Conservation (phyloP, 139 green algal species). For the Chlamydomonas eustigma region DNA sequence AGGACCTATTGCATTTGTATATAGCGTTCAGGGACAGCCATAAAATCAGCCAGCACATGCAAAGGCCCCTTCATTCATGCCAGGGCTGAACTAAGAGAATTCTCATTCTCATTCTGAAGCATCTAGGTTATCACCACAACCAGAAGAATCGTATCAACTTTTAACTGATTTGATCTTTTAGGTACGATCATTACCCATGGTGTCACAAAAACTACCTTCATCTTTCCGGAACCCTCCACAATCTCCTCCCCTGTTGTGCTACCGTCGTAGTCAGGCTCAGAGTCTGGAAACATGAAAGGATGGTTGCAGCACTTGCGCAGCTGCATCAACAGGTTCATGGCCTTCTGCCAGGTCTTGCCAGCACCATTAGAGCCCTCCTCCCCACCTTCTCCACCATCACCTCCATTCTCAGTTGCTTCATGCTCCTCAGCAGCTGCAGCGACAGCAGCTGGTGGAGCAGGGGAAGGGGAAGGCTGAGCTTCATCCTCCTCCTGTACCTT, state of each 20-base stretch:
- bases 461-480: not conserved
- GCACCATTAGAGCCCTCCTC: not conserved
- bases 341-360: conserved; percentile 40
- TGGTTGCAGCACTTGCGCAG: conserved; percentile 76
- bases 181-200: too few species aligned
- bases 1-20: conserved; percentile 62
- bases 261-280: conserved; percentile 60
- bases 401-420: too few species aligned
- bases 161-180: too few species aligned
- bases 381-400: not conserved
- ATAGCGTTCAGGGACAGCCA: too few species aligned
- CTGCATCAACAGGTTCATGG: conserved; percentile 70
- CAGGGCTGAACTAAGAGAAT: too few species aligned
- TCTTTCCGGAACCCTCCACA: conserved; percentile 60
- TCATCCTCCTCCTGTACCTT: not conserved
- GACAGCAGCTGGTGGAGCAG: not conserved
- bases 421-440: not conserved
- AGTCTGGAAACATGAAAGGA: conserved; percentile 66
- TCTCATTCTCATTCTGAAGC: too few species aligned
- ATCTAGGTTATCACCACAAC: too few species aligned
- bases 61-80: too few species aligned
- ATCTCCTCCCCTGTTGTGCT: conserved; percentile 44
- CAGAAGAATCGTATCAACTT: too few species aligned
- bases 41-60: too few species aligned
- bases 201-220: conserved; percentile 28